Percentiles rank a stretch among this genome's conserved stretches.
phyloP scores from a whole-genome alignment of 2,329 filamentous ascomycete species.

The Xylariaceae sp. region DNA sequence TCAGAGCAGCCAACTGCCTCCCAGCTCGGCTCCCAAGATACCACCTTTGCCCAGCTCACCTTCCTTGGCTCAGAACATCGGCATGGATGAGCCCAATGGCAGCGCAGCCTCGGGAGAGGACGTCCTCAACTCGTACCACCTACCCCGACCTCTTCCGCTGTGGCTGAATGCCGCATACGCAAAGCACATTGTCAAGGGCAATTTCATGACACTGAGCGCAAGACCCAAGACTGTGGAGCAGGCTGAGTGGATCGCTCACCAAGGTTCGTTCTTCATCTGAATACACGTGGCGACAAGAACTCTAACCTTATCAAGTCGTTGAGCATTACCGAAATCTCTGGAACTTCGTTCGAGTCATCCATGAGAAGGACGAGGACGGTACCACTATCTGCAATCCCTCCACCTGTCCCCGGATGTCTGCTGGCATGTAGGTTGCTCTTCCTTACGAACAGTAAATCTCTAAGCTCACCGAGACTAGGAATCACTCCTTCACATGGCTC shows the following conservation, averaged over 20 bases:
- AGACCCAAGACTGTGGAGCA: slow-evolving; percentile 90
- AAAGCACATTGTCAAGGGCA: slow-evolving; percentile 90
- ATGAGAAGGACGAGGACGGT: slow-evolving; percentile 78
- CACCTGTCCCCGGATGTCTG: slow-evolving; percentile 89
- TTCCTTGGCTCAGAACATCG: slow-evolving; percentile 64
- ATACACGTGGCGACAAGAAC: too few relatives aligned
- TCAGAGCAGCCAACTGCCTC: slow-evolving; percentile 51
- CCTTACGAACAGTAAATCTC: background rate
- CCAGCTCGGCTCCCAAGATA: slow-evolving; percentile 55
- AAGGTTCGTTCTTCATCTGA: slow-evolving; percentile 57
- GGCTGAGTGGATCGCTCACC: slow-evolving; percentile 94
- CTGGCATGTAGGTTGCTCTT: slow-evolving; percentile 70
- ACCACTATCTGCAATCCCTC: slow-evolving; percentile 78
- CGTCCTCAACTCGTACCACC: slow-evolving; percentile 57
- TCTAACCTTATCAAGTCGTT: slow-evolving; percentile 60
- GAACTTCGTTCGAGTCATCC: slow-evolving; percentile 84
- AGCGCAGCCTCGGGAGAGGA: slow-evolving; percentile 51
- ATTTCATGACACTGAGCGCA: slow-evolving; percentile 93
- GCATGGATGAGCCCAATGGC: slow-evolving; percentile 60
- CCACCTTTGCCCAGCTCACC: slow-evolving; percentile 63
- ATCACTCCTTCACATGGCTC: slow-evolving; percentile 95
- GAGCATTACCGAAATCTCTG: slow-evolving; percentile 88
- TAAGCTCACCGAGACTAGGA: slow-evolving; percentile 42
- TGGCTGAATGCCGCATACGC: slow-evolving; percentile 75
- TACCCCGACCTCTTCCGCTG: slow-evolving; percentile 65